Evolutionary conservation across 176 grass and related monocot genomes (phyloP), one percentile per base, ranked within the genome.

Genomic region (Cocos nucifera): DNA sequence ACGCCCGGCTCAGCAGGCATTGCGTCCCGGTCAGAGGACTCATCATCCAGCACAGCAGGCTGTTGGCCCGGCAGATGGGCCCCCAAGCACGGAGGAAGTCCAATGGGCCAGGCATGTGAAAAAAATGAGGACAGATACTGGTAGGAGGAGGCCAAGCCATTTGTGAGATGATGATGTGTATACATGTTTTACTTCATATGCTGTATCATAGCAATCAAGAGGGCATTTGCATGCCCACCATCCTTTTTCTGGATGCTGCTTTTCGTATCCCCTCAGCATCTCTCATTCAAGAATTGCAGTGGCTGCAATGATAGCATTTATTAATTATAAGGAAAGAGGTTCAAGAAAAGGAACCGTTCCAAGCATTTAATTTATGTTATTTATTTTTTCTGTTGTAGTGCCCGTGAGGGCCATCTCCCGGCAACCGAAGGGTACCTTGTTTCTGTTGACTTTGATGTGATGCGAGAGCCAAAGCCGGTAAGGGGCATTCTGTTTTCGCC

Each of bases 31-130:
- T 4, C 74, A 79, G 27, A 89, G 87, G 93, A 76, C 72, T 9
- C 25, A 65, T 0, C 71, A 75, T 10, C 62, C 70, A 3, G 39
- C 51, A 25, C 80, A 80, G 49, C 76, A 66, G 7, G 61, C 63
- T 0, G 82, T 80, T 16, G 77, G 66, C 2, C 81, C 69, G 1
- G 79, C 68, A 0, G 73, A 50, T 35, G 80, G 69, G 0, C 71
- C 66, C 0, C 73, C 71, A 0, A 82, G 88, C 53, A 92, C 92
- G 19, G 88, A 85, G n/a, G 94, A 89, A 58, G 81, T 98, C 64
- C 94, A 93, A 28, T 98, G 94, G 94, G 94, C 94, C 4, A 98
- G 89, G 63, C 87, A 88, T 59, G 85, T 74, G 61, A 93, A 92
- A 79, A 83, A 77, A 73, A 69, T 30, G 76, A 84, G 94, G 68